A percentile compares a stretch with the other conserved stretches of the same genome.
phyloP scores from a whole-genome alignment of 768 basidiomycete genomes.

The Pleurotus citrinopileatus region DNA sequence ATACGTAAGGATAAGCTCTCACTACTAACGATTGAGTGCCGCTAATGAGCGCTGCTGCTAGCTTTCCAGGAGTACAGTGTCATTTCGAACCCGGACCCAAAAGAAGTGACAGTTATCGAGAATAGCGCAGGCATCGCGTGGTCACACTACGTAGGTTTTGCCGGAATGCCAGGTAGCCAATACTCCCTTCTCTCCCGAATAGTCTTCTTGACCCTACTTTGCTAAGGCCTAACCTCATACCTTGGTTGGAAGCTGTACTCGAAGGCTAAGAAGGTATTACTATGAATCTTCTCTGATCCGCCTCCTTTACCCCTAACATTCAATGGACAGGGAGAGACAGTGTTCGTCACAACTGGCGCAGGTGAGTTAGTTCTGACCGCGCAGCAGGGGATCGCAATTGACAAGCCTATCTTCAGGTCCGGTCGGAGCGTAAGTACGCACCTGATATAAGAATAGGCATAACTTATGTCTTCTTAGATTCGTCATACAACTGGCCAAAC shows the following conservation, averaged over 20 bases:
- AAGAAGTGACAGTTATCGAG: slow-evolving; percentile 21
- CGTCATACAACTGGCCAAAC: slow-evolving; percentile 50
- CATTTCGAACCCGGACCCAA: slow-evolving; percentile 3
- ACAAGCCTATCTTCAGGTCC: slow-evolving; percentile 24
- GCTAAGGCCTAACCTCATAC: slow-evolving; percentile 36
- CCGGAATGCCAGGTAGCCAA: slow-evolving; percentile 31
- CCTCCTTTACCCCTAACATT: neutral
- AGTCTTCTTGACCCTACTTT: neutral
- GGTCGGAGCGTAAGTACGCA: slow-evolving; percentile 54
- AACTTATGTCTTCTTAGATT: slow-evolving; percentile 23
- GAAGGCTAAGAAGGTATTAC: slow-evolving; percentile 30
- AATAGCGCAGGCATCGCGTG: slow-evolving; percentile 38
- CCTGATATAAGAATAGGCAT: neutral
- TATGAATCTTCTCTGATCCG: neutral
- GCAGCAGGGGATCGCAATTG: no score
- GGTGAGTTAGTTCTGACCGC: slow-evolving; percentile 17
- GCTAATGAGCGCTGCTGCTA: neutral
- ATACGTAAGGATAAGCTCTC: no score
- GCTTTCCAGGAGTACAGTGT: slow-evolving; percentile 28
- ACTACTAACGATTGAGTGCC: no score
- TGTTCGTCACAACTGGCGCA: slow-evolving; percentile 38
- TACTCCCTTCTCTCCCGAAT: no score
- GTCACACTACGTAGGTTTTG: slow-evolving; percentile 34
- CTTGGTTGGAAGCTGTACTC: slow-evolving; percentile 39
- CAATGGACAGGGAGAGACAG: slow-evolving; percentile 39